Evolutionary conservation across 2,329 filamentous ascomycete genomes (phyloP), one percentile per base, ranked within the genome.

Genomic region (Alternaria triticina): DNA sequence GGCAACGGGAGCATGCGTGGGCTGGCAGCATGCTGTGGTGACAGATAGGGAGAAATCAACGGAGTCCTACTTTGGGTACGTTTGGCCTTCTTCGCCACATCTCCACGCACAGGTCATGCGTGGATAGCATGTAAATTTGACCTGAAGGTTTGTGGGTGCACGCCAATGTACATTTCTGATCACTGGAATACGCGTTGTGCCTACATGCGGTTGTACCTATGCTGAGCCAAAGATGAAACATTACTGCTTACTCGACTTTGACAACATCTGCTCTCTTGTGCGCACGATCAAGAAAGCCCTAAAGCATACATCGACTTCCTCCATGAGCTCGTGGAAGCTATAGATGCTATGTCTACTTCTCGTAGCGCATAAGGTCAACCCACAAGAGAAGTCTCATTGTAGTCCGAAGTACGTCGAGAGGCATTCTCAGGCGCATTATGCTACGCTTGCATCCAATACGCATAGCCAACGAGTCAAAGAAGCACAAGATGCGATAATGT

Each of bases 291-390:
- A 0, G 33, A 36, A 5, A 5, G 4, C 33, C 33, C 15, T 2
- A n/a, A 33, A 2, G 15, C 33, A 36, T 36, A n/a, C 15, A n/a
- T n/a, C n/a, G 33, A 36, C 33, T n/a, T 36, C 33, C 33, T 5
- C n/a, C 15, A n/a, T 36, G 15, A 36, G 9, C 33, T 0, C 4
- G 2, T 36, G 4, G 33, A 9, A 2, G 33, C 4, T 36, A 5
- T n/a, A 36, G 4, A n/a, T 5, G 8, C 0, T 0, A 36, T n/a
- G 33, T 36, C 0, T 10, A 3, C 15, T 36, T 36, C 33, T n/a
- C 33, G 0, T 0, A 3, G 2, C 33, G 33, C 33, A 0, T 10
- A 0, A 36, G 33, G 8, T 36, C 15, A 36, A n/a, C 0, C 7
- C 33, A 3, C 33, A 36, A 36, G 33, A 36, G 1, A 4, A 36